Conservation (phyloP, 73 alveolate species). For the Paramecium octaurelia region DNA sequence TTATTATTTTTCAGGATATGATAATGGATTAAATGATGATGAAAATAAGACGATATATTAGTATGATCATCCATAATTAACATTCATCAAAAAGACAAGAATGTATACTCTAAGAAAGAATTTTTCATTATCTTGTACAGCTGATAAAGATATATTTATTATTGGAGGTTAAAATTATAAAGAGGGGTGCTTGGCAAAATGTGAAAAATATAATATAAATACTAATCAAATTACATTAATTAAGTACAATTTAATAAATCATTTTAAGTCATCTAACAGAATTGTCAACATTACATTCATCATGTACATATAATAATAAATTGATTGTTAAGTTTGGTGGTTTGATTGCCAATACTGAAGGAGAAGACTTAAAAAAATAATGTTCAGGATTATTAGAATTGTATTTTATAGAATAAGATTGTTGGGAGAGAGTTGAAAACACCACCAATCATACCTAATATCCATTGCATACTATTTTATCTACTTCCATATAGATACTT, state of each 20-base stretch:
- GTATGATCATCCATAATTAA: background rate
- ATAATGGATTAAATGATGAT: background rate
- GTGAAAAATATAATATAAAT: slow-evolving; percentile 23
- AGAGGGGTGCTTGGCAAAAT: slow-evolving; percentile 40
- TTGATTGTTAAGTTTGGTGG: slow-evolving; percentile 42
- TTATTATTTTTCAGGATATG: slow-evolving; percentile 20
- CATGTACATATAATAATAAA: slow-evolving; percentile 11
- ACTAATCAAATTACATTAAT: background rate
- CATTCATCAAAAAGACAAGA: background rate
- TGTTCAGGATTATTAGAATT: slow-evolving; percentile 27
- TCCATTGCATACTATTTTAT: slow-evolving; percentile 17
- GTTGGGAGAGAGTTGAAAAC: background rate
- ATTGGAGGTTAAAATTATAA: slow-evolving; percentile 44
- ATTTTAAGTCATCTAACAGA: background rate
- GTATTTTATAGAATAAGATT: slow-evolving; percentile 1
- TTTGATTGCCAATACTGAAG: background rate
- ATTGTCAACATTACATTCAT: slow-evolving; percentile 4
- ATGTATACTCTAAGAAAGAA: slow-evolving; percentile 24
- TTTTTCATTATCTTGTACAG: background rate
- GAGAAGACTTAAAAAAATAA: background rate
- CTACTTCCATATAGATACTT: background rate
- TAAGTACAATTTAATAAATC: background rate
- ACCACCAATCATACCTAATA: background rate
- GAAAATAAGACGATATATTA: background rate
- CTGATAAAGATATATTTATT: background rate